Conservation (phyloP, 2,329 filamentous ascomycete species). For the Penicillium sp. region DNA sequence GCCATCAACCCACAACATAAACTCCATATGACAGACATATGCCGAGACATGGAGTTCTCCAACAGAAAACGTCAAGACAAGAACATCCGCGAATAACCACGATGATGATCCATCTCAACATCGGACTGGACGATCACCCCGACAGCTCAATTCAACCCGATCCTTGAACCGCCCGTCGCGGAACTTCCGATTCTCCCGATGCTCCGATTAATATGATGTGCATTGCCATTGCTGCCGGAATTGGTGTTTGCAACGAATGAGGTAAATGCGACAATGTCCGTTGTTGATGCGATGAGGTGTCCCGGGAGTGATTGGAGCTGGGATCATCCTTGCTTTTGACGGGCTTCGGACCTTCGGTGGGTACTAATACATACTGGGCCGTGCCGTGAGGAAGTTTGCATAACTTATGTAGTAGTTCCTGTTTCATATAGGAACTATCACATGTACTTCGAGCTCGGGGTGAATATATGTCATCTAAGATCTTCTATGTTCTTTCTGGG, state of each 20-base stretch:
- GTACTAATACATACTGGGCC: neutral
- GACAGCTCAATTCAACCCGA: neutral
- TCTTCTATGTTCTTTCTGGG: no score
- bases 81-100: neutral
- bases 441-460: neutral
- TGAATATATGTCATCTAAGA: no score
- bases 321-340: neutral
- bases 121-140: slow-evolving; percentile 17
- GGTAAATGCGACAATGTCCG: slow-evolving; percentile 3
- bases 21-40: no score
- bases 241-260: slow-evolving; percentile 7
- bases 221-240: neutral
- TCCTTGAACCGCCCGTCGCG: slow-evolving; percentile 1
- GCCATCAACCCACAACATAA: no score
- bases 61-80: no score
- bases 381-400: neutral
- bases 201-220: slow-evolving; percentile 7
- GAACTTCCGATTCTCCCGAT: slow-evolving; percentile 24
- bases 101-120: no score
- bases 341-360: neutral
- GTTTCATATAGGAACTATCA: no score
- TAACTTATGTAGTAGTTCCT: neutral
- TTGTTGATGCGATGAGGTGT: neutral
- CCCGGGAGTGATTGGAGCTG: neutral
- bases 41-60: no score